Conservation (phyloP, 2,329 filamentous ascomycete species). For the Penicillium psychrosexuale region DNA sequence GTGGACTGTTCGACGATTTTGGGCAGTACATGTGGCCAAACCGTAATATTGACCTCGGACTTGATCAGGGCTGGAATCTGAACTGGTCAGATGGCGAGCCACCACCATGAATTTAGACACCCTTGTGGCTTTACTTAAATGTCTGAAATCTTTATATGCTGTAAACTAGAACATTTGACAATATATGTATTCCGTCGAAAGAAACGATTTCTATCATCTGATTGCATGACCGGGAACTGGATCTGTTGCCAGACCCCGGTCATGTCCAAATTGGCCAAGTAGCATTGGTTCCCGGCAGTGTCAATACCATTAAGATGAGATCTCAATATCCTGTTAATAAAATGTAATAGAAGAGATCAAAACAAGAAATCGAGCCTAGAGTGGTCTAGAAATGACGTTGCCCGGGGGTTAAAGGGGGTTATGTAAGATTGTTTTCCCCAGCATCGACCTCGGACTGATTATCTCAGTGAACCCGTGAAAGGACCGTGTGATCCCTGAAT, state of each 20-base stretch:
- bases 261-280: neutral
- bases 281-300: neutral
- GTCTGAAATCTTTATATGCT: neutral
- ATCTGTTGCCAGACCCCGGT: neutral
- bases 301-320: neutral
- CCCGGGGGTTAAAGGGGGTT: constrained; percentile 10
- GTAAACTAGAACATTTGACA: neutral
- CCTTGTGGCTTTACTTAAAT: neutral
- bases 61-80: constrained; percentile 42
- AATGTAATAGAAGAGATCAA: neutral
- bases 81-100: constrained; percentile 34
- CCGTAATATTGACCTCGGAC: constrained; percentile 31
- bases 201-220: neutral
- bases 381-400: constrained; percentile 1
- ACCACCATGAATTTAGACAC: neutral
- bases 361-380: neutral
- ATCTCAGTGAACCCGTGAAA: constrained; percentile 18
- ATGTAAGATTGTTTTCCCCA: constrained; percentile 21
- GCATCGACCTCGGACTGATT: constrained; percentile 19
- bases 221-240: neutral
- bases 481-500: constrained; percentile 15
- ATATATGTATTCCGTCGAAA: neutral
- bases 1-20: constrained; percentile 24
- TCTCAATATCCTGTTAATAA: neutral
- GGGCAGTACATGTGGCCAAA: constrained; percentile 27